Base-by-base conservation (phyloP, 495 filamentous ascomycete species). In the Trichocladium antarcticum region DNA sequence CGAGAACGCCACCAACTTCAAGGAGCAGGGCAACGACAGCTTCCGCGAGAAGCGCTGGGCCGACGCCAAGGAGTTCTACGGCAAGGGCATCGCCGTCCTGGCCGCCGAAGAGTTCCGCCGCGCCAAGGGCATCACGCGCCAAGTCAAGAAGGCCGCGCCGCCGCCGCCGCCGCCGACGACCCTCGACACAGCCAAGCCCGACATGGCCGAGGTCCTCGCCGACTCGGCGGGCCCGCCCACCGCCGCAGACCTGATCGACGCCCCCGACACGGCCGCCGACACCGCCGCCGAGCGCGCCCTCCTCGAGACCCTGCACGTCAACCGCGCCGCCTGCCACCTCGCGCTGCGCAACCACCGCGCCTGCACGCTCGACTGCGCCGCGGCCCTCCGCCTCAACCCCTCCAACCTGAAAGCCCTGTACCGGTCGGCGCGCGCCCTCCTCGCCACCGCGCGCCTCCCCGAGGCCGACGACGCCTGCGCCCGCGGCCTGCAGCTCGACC, bases 51-150 rank as follows among this genome's bases (percentile, higher is more conserved):
- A 82, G 64, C 70, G 76, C 39, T 97, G 83, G 81, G 70, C 68
- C 15, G 88, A 96, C 64, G 92, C 87, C 6, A 85, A 82, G 57
- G 89, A 95, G 57, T 95, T 86, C 68, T 98, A 98, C 59, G 78
- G 77, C 7, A 95, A 95, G 64, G 86, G 77, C 12, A 71, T 97
- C 27, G 66, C 76, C 3, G 76, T 88, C 1, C 64, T 95, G 19
- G 67, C 71, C 15, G 70, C 70, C 19, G 78, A 80, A 53, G 77
- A 85, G 43, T 58, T 58, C 17, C 69, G 72, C 38, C 59, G 71
- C 14, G 49, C 38, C 20, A 45, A 41, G 32, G 58, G 51, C 29
- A 50, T 43, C 15, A 53, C 48, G 37, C 49, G 29, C 17, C 45
- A 42, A 20, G 53, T 45, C 12, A 54, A 62, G 27, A 67, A 58